These are phyloP conservation scores for Lachnellula occidentalis DNA, from an alignment of 2,329 filamentous ascomycete genomes.

Conservation along the genomic window DNA sequence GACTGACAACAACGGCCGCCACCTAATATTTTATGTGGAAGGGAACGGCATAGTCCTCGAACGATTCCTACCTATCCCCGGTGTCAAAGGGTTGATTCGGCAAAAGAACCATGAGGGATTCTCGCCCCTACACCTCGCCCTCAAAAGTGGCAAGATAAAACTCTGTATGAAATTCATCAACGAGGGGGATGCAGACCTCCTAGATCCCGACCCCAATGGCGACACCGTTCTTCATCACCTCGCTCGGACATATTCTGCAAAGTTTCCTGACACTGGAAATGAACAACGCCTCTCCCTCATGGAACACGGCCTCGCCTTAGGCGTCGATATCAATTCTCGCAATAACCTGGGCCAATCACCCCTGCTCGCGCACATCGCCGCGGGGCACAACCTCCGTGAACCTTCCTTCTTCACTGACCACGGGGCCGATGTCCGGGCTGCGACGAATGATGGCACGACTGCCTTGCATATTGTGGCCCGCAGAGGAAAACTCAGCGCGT, in stretches of 20 bases:
- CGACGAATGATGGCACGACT: background rate
- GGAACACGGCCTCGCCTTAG: background rate
- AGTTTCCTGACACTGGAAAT: no score
- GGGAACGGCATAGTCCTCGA: background rate
- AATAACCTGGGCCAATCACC: constrained; percentile 5
- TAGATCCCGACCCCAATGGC: constrained; percentile 8
- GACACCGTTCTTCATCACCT: constrained; percentile 16
- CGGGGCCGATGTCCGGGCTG: background rate
- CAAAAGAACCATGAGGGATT: constrained; percentile 10
- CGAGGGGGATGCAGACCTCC: constrained; percentile 4
- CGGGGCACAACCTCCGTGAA: no score
- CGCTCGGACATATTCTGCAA: background rate
- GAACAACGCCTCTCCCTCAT: background rate
- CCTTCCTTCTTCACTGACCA: background rate
- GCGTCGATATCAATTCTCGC: constrained; percentile 9
- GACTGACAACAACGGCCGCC: background rate
- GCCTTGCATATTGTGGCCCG: background rate
- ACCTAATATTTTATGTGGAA: background rate
- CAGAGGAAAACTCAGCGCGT: background rate
- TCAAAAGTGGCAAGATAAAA: background rate
- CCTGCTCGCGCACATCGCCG: constrained; percentile 1
- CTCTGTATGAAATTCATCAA: constrained; percentile 1
- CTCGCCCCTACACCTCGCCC: constrained; percentile 8
- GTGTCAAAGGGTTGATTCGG: background rate
- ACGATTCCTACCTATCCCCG: background rate